Base-by-base conservation (phyloP, 305 asterid species). In the Ilex paraguariensis region DNA sequence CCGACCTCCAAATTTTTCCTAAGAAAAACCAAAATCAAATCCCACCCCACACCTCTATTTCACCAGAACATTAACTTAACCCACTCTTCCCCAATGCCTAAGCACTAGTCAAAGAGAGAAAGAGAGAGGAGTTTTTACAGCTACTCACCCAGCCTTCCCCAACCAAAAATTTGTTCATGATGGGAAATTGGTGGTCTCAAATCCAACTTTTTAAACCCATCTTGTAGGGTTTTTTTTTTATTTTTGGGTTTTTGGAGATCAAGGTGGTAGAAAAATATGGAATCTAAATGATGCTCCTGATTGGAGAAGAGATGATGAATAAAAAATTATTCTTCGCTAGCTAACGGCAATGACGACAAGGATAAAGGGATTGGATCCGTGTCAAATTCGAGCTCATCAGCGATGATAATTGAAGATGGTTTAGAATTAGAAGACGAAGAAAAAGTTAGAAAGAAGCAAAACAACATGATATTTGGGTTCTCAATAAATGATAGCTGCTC, bases 221-320 rank as follows among this genome's bases (percentile, higher is more conserved):
- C 54, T 62, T 65, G 50, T 31, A 21, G 61, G 32, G 53, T 46
- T 15, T n/a, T 49, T 50, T 16, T 6, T 33, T 17, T 28, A 0
- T 17, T 17, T 52, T 54, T 14, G 2, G 46, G 30, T 28, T 46
- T 46, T 46, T 13, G 13, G 51, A 46, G 51, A 46, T 46, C n/a
- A 9, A 46, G 2, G 13, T 10, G 54, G 57, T 36, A 12, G 45
- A 31, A 9, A 14, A 82, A 92, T 92, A 97, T 92, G 99, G 99
- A 81, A 93, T 90, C 97, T 93, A 70, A 92, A 93, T 73, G 90
- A 75, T 61, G 81, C 92, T 11, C 95, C 96, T 70, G 87, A 90
- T 84, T 84, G 61, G 39, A 56, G 67, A 49, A 68, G 74, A 66
- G 79, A 56, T 3, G 65, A 11, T 5, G 84, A 60, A 66, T 77